phyloP scores from a whole-genome alignment of 1,284 basidiomycete genomes.

The Violaceomyces palustris region DNA sequence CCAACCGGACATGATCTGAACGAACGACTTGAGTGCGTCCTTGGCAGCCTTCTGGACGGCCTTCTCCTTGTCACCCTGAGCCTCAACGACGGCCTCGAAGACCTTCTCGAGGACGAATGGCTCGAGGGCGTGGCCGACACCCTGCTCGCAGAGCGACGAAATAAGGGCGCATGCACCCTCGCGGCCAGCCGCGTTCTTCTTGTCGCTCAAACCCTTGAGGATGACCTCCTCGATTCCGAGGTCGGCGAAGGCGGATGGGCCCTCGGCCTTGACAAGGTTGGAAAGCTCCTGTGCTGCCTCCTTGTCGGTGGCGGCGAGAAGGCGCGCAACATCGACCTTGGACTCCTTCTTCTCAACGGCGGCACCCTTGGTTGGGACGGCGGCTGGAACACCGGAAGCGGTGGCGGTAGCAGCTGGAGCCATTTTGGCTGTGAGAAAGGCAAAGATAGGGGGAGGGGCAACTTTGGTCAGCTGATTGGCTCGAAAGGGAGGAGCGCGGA shows the following conservation, averaged over 20 bases:
- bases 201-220: slow-evolving; percentile 65
- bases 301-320: slow-evolving; percentile 53
- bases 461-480: no score
- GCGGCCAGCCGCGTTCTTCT: slow-evolving; percentile 66
- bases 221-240: slow-evolving; percentile 74
- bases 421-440: no score
- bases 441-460: no score
- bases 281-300: slow-evolving; percentile 55
- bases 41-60: slow-evolving; percentile 77
- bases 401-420: slow-evolving; percentile 30
- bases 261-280: slow-evolving; percentile 61
- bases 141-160: slow-evolving; percentile 66
- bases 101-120: slow-evolving; percentile 82
- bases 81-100: slow-evolving; percentile 79
- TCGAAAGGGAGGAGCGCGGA: no score
- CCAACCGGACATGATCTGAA: slow-evolving; percentile 84
- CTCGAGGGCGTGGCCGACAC: slow-evolving; percentile 79
- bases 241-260: slow-evolving; percentile 72
- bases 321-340: slow-evolving; percentile 53
- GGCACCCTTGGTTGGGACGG: slow-evolving; percentile 43
- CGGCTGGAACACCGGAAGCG: slow-evolving; percentile 47
- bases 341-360: slow-evolving; percentile 53
- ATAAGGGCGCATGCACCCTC: slow-evolving; percentile 68
- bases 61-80: slow-evolving; percentile 87
- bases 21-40: slow-evolving; percentile 74